A percentile compares a stretch with the other conserved stretches of the same genome.
Evolutionary conservation across 2,329 filamentous ascomycete species (phyloP).

Genomic region (Penicillium hordei): DNA sequence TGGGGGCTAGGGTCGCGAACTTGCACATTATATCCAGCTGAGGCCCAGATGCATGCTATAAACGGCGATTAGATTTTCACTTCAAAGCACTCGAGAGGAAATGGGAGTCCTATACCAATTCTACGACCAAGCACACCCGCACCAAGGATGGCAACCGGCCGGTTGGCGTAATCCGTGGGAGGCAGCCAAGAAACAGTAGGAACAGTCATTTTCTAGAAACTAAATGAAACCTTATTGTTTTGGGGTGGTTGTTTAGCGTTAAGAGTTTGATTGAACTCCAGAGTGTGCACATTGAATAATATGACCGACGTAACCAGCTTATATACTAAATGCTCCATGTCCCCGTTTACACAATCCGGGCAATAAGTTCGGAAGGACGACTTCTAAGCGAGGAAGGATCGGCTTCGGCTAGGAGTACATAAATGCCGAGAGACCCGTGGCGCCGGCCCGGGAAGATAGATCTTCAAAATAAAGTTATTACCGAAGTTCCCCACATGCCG

Average conservation of each 20-base stretch:
- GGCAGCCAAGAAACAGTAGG: neutral
- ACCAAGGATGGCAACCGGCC: constrained; percentile 39
- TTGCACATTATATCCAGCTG: constrained; percentile 33
- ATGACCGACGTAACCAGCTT: neutral
- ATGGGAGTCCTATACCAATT: constrained; percentile 28
- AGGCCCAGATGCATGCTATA: constrained; percentile 34
- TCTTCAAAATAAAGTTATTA: neutral
- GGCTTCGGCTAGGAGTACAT: neutral
- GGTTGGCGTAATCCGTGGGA: neutral
- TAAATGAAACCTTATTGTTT: neutral
- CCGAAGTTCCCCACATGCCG: neutral
- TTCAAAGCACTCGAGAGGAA: neutral
- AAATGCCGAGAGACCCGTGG: neutral
- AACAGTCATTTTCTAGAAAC: neutral
- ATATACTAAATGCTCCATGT: neutral
- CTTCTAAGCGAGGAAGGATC: neutral
- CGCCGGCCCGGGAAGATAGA: neutral
- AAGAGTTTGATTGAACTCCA: neutral
- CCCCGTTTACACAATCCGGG: neutral
- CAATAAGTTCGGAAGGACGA: neutral
- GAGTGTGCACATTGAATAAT: neutral
- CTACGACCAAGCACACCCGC: constrained; percentile 45
- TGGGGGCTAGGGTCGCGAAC: constrained; percentile 34
- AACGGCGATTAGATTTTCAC: neutral
- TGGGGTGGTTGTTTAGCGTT: neutral